Evolutionary conservation across 306 rosid species (phyloP).

Genomic region (Senna tora): DNA sequence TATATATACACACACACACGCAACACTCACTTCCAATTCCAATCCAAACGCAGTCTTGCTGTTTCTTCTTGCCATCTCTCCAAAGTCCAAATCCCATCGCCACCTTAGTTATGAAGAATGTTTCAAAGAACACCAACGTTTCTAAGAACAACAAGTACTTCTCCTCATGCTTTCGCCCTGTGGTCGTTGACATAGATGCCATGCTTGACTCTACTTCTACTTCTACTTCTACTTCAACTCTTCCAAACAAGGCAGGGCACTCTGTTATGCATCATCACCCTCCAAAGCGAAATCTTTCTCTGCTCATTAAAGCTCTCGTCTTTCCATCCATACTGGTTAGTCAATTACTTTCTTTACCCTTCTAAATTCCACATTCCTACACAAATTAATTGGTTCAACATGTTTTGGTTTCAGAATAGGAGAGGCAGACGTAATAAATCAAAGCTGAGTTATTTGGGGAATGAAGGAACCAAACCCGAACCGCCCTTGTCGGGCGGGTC

Average conservation of each 20-base stretch:
- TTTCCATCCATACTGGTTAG: conserved; percentile 61
- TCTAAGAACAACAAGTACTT: conserved; percentile 44
- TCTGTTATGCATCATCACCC: conserved; percentile 34
- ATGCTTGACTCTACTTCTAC: too few species aligned
- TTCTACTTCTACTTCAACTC: too few species aligned
- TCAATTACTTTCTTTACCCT: neutral
- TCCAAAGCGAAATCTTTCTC: conserved; percentile 47
- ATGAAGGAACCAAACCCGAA: conserved; percentile 16
- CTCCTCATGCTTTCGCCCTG: conserved; percentile 68
- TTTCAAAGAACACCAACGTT: conserved; percentile 16
- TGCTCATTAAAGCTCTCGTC: conserved; percentile 52
- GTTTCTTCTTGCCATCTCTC: too few species aligned
- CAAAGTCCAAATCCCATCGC: too few species aligned
- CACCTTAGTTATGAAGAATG: conserved; percentile 50
- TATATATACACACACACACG: too few species aligned
- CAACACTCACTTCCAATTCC: too few species aligned
- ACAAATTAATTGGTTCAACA: neutral
- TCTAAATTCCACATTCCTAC: neutral
- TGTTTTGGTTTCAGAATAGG: conserved; percentile 44
- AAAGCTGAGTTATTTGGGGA: conserved; percentile 32
- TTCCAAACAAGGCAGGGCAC: neutral
- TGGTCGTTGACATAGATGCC: conserved; percentile 52
- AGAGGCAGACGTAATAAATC: conserved; percentile 42
- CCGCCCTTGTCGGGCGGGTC: neutral
- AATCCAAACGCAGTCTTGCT: too few species aligned